A percentile compares a stretch with the other conserved stretches of the same genome.
Conservation (phyloP, 202 grass and related monocot species). For the Alloteropsis angusta region DNA sequence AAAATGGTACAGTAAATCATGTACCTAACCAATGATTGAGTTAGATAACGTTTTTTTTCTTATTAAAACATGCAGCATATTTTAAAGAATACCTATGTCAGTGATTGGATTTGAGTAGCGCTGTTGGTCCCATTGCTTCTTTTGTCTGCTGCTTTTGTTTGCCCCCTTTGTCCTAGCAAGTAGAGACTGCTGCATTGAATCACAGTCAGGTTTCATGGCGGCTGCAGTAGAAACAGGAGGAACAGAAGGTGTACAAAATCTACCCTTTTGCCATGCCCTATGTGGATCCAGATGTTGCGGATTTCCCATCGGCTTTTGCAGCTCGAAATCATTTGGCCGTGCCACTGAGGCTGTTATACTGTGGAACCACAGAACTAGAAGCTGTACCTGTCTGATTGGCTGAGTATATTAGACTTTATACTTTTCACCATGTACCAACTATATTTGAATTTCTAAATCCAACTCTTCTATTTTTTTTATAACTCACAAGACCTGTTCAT, state of each 20-base stretch:
- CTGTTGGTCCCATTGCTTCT: not conserved
- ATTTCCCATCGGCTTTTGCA: not conserved
- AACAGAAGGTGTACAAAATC: not conserved
- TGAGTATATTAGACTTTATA: not conserved
- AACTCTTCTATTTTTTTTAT: not conserved
- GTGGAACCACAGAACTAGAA: not conserved
- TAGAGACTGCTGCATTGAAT: not conserved
- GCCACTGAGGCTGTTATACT: not conserved
- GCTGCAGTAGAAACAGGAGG: not conserved
- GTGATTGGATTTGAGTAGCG: slow-evolving; percentile 1
- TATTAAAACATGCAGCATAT: not conserved
- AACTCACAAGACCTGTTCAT: not conserved
- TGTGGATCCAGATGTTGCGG: not conserved
- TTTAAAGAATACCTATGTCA: not conserved
- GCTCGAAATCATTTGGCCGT: not conserved
- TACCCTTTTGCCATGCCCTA: not conserved
- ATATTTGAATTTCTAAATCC: not conserved
- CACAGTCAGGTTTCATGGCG: not conserved
- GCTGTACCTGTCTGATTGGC: not conserved
- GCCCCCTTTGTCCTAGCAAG: not conserved
- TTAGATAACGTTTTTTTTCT: not conserved
- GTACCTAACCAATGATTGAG: slow-evolving; percentile 4
- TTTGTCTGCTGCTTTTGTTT: slow-evolving; percentile 5
- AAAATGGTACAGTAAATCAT: not conserved
- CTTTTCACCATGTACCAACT: not conserved